Evolutionary conservation across 768 basidiomycete genomes (phyloP).

Genomic region (Boletus rubroflammeus): DNA sequence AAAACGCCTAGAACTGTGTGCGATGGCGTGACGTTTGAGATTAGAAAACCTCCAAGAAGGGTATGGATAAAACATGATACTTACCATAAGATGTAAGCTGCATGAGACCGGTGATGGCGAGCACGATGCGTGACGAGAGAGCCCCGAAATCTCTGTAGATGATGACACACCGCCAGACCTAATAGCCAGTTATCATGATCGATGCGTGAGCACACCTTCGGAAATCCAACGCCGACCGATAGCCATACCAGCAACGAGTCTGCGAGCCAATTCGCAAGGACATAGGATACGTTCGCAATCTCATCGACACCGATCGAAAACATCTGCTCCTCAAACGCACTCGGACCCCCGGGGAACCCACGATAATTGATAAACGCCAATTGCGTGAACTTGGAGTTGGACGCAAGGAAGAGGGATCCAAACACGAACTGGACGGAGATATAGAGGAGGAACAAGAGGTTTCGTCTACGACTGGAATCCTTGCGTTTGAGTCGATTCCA

Average conservation of each 20-base stretch:
- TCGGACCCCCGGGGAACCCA: conserved; percentile 25
- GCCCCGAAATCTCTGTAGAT: conserved; percentile 23
- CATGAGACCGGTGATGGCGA: conserved; percentile 21
- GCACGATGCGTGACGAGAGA: conserved; percentile 11
- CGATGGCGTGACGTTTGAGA: neutral
- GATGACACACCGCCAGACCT: conserved; percentile 31
- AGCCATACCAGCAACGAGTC: conserved; percentile 23
- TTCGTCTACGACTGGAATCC: conserved; percentile 10
- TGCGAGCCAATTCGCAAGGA: conserved; percentile 29
- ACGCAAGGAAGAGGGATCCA: conserved; percentile 25
- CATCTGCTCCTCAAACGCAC: conserved; percentile 23
- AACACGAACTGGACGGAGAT: conserved; percentile 19
- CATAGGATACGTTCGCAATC: conserved; percentile 23
- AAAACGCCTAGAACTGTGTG: conserved; percentile 21
- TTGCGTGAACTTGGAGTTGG: conserved; percentile 29
- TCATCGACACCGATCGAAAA: conserved; percentile 27
- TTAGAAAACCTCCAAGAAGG: neutral
- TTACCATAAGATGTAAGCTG: conserved; percentile 26
- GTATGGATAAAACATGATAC: neutral
- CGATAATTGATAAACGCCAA: conserved; percentile 30
- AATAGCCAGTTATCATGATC: neutral
- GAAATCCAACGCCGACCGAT: neutral
- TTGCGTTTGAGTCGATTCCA: conserved; percentile 15
- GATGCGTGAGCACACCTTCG: neutral
- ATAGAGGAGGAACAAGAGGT: conserved; percentile 25